Base-by-base conservation (phyloP, 257 asterid species). In the Cordia subcordata region DNA sequence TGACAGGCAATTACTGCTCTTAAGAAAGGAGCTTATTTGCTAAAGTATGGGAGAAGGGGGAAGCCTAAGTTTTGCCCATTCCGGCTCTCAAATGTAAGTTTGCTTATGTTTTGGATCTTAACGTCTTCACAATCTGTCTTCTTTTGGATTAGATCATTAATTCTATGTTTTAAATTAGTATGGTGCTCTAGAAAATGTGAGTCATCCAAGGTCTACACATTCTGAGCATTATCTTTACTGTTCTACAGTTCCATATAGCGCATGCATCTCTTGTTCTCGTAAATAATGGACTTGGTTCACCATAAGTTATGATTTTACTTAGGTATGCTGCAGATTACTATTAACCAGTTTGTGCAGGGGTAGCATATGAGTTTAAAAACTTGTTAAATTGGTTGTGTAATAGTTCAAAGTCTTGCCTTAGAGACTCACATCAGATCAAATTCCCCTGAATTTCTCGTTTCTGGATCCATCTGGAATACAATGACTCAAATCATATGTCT, bases 21-120 rank as follows among this genome's bases (percentile, higher is more conserved):
- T 32, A 87, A 87, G 85, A 87, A 87, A 73, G 96, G 96, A 33
- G 88, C 96, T 13, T 82, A 81, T 75, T 73, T 87, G 61, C 94
- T 87, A 62, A 85, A 88, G 72, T 88, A 83, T 71, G 96, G 96
- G 68, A 82, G 96, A 79, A 83, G 96, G 63, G 96, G 96, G 65
- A 88, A 86, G 75, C 96, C 96, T 58, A 88, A 86, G 68, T 88
- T 88, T 77, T 88, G 96, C 68, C 96, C 96, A 32, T 88, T 88
- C 66, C 94, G 88, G 70, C 71, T 88, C 68, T 73, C 96, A 79
- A 85, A 88, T 80, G 96, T 85, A 80, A 78, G 94, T 22, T 68
- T 49, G 22, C 47, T 33, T 16, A 13, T 27, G 8, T 21, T 21
- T 16, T 12, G 14, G 20, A 5, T 42, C 38, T 53, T 53, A 11